phyloP scores from a whole-genome alignment of 768 basidiomycete species.

The Trametes coccinea region DNA sequence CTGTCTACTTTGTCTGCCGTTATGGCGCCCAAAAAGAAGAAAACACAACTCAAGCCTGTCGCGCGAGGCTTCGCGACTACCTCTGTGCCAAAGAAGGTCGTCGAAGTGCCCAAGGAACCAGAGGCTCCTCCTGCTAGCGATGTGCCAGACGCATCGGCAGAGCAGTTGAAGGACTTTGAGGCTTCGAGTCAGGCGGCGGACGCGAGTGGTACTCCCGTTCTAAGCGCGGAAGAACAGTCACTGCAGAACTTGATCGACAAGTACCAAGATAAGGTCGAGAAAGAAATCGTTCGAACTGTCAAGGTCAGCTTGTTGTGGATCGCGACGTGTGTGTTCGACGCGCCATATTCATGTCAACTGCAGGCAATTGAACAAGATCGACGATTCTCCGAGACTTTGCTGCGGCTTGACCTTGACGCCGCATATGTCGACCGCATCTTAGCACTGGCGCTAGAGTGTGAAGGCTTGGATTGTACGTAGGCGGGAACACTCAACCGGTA shows the following conservation, averaged over 20 bases:
- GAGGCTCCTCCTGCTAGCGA: constrained; percentile 24
- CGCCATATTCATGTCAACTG: not conserved
- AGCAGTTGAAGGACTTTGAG: not conserved
- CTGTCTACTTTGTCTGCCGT: constrained; percentile 7
- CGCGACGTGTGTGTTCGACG: not conserved
- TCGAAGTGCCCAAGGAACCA: constrained; percentile 32
- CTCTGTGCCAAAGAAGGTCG: constrained; percentile 76
- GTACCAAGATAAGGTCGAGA: constrained; percentile 85
- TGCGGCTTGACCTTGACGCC: constrained; percentile 62
- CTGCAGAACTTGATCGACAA: constrained; percentile 78
- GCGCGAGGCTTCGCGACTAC: constrained; percentile 79
- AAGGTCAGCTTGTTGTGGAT: constrained; percentile 51
- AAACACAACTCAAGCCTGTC: constrained; percentile 73
- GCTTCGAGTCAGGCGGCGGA: constrained; percentile 3
- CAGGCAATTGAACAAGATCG: constrained; percentile 84
- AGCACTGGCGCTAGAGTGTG: constrained; percentile 43
- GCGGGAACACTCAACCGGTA: not conserved
- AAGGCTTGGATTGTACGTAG: constrained; percentile 35
- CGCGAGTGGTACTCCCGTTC: constrained; percentile 37
- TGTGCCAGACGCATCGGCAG: constrained; percentile 18
- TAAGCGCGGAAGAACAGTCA: constrained; percentile 50
- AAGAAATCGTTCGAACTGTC: constrained; percentile 69
- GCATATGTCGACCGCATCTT: constrained; percentile 60
- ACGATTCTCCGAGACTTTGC: constrained; percentile 64
- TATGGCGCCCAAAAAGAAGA: constrained; percentile 82